Conservation (phyloP, 2,329 filamentous ascomycete genomes). For the Penicillium sp. region DNA sequence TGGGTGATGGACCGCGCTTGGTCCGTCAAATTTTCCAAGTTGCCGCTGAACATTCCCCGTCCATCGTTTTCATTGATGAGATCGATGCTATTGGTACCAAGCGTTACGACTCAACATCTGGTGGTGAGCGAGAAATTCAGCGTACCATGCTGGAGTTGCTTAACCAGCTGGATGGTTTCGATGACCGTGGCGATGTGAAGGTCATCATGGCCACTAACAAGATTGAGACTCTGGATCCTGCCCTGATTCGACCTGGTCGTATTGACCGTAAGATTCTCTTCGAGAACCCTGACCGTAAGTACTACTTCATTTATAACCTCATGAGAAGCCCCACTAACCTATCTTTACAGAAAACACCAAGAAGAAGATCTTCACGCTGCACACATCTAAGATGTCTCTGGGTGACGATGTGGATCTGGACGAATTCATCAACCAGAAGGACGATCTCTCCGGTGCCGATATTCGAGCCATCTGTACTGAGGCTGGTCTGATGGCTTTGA, state of each 20-base stretch:
- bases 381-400: constrained; percentile 98
- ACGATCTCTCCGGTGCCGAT: constrained; percentile 93
- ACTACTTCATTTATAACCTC: neutral
- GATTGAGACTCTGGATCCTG: constrained; percentile 95
- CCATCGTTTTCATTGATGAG: constrained; percentile 98
- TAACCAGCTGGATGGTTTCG: constrained; percentile 97
- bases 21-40: constrained; percentile 91
- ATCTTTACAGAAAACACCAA: constrained; percentile 70
- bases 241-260: constrained; percentile 92
- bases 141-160: constrained; percentile 97
- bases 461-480: constrained; percentile 99
- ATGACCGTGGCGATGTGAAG: constrained; percentile 98
- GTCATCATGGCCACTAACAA: constrained; percentile 99
- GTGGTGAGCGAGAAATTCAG: constrained; percentile 95
- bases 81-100: constrained; percentile 99
- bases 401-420: constrained; percentile 97
- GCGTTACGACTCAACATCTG: constrained; percentile 95
- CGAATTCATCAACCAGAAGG: constrained; percentile 98
- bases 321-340: constrained; percentile 22
- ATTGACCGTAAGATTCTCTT: constrained; percentile 96
- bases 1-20: constrained; percentile 90
- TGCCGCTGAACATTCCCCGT: constrained; percentile 91
- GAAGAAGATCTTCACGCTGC: constrained; percentile 97
- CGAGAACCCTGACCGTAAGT: constrained; percentile 68
- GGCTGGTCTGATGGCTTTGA: constrained; percentile 87